Evolutionary conservation across 768 basidiomycete genomes (phyloP).

Genomic region (Kwoniella dejecticola): DNA sequence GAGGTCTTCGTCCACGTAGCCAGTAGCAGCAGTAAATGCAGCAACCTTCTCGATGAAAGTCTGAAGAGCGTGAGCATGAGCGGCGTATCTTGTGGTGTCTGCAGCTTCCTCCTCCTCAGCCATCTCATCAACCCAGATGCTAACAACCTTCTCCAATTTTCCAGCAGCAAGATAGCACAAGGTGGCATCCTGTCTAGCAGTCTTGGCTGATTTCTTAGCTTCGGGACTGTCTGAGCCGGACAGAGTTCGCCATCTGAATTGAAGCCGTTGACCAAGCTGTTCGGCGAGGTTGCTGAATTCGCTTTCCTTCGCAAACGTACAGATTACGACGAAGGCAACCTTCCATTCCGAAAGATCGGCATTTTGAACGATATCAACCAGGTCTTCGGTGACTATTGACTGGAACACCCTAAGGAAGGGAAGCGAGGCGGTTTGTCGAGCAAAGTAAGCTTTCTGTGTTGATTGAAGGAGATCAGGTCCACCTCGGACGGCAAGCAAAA

Average conservation of each 20-base stretch:
- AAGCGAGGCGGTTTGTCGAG: constrained; percentile 69
- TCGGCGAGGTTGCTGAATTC: constrained; percentile 88
- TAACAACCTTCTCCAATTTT: constrained; percentile 79
- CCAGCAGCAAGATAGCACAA: constrained; percentile 91
- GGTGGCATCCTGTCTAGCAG: constrained; percentile 81
- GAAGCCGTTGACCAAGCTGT: constrained; percentile 85
- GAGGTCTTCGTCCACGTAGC: constrained; percentile 62
- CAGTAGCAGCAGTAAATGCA: constrained; percentile 80
- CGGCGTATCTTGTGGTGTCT: constrained; percentile 56
- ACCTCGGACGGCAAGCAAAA: constrained; percentile 87
- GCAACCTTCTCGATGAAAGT: constrained; percentile 96
- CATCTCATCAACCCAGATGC: constrained; percentile 90
- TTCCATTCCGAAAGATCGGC: constrained; percentile 93
- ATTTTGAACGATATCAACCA: constrained; percentile 92
- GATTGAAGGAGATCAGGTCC: constrained; percentile 80
- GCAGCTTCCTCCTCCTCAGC: constrained; percentile 72
- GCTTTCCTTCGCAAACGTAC: constrained; percentile 83
- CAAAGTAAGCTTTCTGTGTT: constrained; percentile 93
- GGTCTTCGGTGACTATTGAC: constrained; percentile 86
- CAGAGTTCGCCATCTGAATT: constrained; percentile 72
- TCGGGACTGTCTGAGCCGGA: constrained; percentile 59
- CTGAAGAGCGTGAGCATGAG: constrained; percentile 74
- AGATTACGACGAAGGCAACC: constrained; percentile 93
- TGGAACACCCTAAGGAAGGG: constrained; percentile 94
- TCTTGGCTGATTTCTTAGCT: constrained; percentile 48